Conservation (phyloP, 2,329 filamentous ascomycete species). For the Penicillium sp. region DNA sequence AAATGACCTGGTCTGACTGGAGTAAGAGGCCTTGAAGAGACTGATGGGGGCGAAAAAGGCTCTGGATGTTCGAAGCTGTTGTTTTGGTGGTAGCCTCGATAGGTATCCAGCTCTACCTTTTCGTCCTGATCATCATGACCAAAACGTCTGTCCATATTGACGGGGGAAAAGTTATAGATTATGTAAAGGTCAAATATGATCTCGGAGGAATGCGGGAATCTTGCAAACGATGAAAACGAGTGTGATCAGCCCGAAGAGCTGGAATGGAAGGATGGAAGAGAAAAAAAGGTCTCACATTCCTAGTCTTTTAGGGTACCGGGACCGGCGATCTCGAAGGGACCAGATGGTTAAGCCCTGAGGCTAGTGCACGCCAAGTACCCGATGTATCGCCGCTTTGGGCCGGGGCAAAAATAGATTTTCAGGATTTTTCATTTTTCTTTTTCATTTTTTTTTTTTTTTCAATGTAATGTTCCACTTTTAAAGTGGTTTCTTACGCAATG, state of each 20-base stretch:
- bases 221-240: slow-evolving; percentile 16
- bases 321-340: not conserved
- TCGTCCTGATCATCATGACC: slow-evolving; percentile 25
- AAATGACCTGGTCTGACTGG: slow-evolving; percentile 23
- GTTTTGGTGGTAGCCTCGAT: slow-evolving; percentile 14
- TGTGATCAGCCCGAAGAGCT: slow-evolving; percentile 11
- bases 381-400: not conserved
- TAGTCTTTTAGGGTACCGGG: not conserved
- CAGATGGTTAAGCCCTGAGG: not conserved
- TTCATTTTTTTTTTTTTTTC: not conserved
- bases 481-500: not conserved
- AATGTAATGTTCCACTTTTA: not conserved
- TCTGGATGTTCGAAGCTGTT: slow-evolving; percentile 16
- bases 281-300: slow-evolving; percentile 1
- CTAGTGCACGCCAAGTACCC: not conserved
- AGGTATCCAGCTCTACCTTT: slow-evolving; percentile 26
- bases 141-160: slow-evolving; percentile 16
- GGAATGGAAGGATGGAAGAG: slow-evolving; percentile 3
- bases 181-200: not conserved
- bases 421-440: not conserved
- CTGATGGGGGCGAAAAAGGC: slow-evolving; percentile 13
- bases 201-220: slow-evolving; percentile 7
- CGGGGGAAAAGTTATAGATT: not conserved
- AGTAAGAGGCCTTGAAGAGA: slow-evolving; percentile 20
- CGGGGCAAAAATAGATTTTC: not conserved